phyloP scores from a whole-genome alignment of 2,329 filamentous ascomycete species.

The Coniochaeta sp. region DNA sequence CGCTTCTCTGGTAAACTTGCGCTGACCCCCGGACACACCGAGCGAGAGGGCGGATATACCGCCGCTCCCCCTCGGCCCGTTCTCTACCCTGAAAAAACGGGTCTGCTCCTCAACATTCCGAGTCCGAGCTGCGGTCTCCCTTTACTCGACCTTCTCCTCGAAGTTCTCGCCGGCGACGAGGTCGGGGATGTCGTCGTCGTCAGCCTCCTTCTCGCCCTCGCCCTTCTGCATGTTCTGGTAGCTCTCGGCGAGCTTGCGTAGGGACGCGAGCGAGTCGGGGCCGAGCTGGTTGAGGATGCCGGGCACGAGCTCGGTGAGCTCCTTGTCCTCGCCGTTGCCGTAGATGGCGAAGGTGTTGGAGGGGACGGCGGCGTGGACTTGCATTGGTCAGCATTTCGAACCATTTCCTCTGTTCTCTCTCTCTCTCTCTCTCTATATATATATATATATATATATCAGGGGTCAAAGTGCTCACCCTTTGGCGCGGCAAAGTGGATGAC shows the following conservation, averaged over 20 bases:
- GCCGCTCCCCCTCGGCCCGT: constrained; percentile 7
- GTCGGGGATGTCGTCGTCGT: constrained; percentile 93
- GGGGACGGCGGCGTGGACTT: constrained; percentile 94
- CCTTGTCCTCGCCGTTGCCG: constrained; percentile 98
- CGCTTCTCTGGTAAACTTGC: neutral
- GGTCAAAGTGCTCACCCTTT: constrained; percentile 65
- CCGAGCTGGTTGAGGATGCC: constrained; percentile 99
- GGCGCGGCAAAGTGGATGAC: constrained; percentile 98
- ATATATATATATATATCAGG: neutral
- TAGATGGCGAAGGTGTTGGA: constrained; percentile 99
- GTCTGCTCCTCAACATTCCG: too few relatives aligned
- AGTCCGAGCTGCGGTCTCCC: too few relatives aligned
- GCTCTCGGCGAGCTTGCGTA: constrained; percentile 97
- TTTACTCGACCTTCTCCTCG: constrained; percentile 93
- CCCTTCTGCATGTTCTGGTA: constrained; percentile 99
- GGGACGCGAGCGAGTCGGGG: constrained; percentile 92
- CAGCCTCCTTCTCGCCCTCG: constrained; percentile 65
- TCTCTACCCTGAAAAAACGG: neutral
- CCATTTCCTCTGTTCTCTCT: neutral
- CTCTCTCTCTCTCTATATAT: too few relatives aligned
- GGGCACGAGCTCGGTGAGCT: constrained; percentile 97
- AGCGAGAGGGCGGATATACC: constrained; percentile 5
- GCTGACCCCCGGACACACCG: neutral
- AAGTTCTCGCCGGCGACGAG: constrained; percentile 97
- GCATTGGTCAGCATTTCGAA: constrained; percentile 7